Evolutionary conservation across 1,284 basidiomycete species (phyloP), one percentile per base, ranked within the genome.

Genomic region (Phaffia rhodozyma): DNA sequence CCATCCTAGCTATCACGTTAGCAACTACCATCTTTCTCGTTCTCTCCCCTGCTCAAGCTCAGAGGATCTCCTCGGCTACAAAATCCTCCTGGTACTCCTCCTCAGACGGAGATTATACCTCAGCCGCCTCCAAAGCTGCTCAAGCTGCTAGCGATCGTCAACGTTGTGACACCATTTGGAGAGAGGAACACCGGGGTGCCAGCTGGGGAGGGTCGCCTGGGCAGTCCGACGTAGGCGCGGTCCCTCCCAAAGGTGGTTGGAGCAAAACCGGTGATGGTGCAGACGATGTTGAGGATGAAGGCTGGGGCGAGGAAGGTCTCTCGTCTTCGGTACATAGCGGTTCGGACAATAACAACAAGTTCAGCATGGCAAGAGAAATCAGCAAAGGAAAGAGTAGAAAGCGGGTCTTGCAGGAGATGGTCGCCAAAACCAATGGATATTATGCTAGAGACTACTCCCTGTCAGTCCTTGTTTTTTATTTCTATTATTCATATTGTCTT

Each of bases 361-460:
- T 62, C 51, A 62, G 60, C 43, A 21, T 62, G 2, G 64, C 61
- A 34, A 51, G 20, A 11, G 64, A 66, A 58, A 58, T 66, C 23
- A 23, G 29, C 1, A 54, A 32, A 18, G 64, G 64, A 3, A 58
- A 49, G 60, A 55, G 38, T 23, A 53, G 60, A 34, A 61, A 58
- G n/a, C 66, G 68, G 21, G 63, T 66, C 49, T 38, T 70, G 9
- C 58, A 66, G 34, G 61, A 66, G 60, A 70, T 70, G 67, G 69
- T 71, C 3, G 58, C 51, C 34, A 65, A 66, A 34, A 70, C 70
- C 5, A 67, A 70, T 49, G 70, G 70, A 13, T 71, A 62, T 58
- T 70, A 67, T 54, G 69, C 62, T 18, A 65, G 70, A 21, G 70
- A 71, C 59, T 71, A 67, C 48, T 67, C 68, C 29, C 66, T 71